Base-by-base conservation (phyloP, 768 basidiomycete genomes). In the Mycena capillaripes region DNA sequence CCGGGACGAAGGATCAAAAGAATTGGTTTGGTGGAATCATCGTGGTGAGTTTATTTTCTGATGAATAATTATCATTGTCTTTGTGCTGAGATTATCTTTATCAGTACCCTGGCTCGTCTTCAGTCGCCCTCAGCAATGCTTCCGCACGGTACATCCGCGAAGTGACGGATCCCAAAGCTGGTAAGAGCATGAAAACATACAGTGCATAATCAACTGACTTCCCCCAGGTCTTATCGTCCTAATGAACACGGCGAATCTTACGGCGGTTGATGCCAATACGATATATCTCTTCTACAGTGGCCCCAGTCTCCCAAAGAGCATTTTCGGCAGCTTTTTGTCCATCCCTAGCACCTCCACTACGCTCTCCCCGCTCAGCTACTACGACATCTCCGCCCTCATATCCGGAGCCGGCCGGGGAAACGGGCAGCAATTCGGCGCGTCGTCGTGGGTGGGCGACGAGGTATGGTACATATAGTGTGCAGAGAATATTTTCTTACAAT, bases 11-110 rank as follows among this genome's bases (percentile, higher is more conserved):
- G 30, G 79, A 77, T 3, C 81, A 85, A 17, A 84, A 83, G 66
- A 78, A 75, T 30, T 85, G 80, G 77, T 85, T 80, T 74, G 85
- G 86, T 2, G 86, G 85, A 2, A 57, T 79, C 4, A 78, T 86
- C 38, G 71, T 81, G 44, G 86, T 86, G 69, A 65, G 81, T 76
- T 27, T 12, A 25, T 7, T n/a, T 53, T 14, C 38, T 65, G 42
- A 19, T 42, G 16, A 3, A 3, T 27, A 34, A n/a, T 48, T 38
- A 38, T 38, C 21, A 11, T 27, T 25, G 57, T 9, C 19, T n/a
- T 14, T 50, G 29, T 25, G 25, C 42, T 53, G 14, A 46, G 10
- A 27, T 44, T 30, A 8, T 70, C 17, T n/a, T 23, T 42, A 2
- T 19, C 14, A 61, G 67, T 69, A 69, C 29, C 67, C 67, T 2